Conservation (phyloP, 805 yeast species). For the Metschnikowia amazonensis region DNA sequence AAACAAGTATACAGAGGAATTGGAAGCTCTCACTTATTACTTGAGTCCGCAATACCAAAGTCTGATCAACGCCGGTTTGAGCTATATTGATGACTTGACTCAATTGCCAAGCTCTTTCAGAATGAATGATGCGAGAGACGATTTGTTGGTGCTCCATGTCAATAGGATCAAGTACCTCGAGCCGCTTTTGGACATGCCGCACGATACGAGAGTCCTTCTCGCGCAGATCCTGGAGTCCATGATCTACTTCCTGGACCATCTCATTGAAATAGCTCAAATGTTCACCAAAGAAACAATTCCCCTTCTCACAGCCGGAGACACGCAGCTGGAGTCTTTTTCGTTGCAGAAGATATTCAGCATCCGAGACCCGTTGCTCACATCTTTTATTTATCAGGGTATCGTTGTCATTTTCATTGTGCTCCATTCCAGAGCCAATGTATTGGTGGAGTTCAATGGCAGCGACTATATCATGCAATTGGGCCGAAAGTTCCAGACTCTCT, state of each 20-base stretch:
- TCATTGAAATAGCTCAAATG: constrained; percentile 12
- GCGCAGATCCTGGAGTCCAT: constrained; percentile 34
- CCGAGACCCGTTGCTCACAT: constrained; percentile 45
- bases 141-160: constrained; percentile 45
- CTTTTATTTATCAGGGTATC: constrained; percentile 49
- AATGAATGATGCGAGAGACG: constrained; percentile 37
- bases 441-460: constrained; percentile 21
- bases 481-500: constrained; percentile 20
- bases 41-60: constrained; percentile 14
- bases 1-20: constrained; percentile 40
- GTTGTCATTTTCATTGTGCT: constrained; percentile 48
- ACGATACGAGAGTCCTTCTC: constrained; percentile 30
- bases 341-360: constrained; percentile 36
- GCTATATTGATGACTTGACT: constrained; percentile 20
- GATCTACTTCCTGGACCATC: constrained; percentile 24
- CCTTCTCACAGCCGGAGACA: constrained; percentile 8
- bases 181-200: constrained; percentile 44
- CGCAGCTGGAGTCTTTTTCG: constrained; percentile 12
- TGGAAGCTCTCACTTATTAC: constrained; percentile 31
- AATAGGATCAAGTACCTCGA: constrained; percentile 51
- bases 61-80: constrained; percentile 12
- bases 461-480: constrained; percentile 25
- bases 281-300: constrained; percentile 14
- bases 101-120: constrained; percentile 24
- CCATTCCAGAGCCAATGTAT: constrained; percentile 39